These are phyloP conservation scores for Puccinellia tenuiflora DNA, from an alignment of 176 grass and related monocot species.

Conservation along the genomic window DNA sequence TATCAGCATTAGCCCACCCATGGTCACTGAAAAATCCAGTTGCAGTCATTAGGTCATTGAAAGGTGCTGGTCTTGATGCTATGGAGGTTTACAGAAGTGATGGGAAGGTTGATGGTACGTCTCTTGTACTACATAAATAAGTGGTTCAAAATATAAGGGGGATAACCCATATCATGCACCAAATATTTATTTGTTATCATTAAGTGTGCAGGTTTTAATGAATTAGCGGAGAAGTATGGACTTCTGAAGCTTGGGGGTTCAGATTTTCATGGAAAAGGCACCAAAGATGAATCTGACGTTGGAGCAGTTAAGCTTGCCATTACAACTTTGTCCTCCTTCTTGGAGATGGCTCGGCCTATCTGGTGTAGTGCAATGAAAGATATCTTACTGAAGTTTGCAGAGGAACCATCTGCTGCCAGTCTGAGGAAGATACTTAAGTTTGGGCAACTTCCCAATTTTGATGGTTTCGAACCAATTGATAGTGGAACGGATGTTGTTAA, in stretches of 20 bases:
- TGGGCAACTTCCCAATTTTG: conserved; percentile 28
- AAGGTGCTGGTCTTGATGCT: conserved; percentile 74
- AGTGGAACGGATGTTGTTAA: conserved; percentile 50
- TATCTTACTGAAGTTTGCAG: conserved; percentile 56
- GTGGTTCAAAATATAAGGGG: conserved; percentile 10
- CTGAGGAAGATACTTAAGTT: conserved; percentile 68
- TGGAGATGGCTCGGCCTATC: conserved; percentile 67
- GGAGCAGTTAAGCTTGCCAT: conserved; percentile 66
- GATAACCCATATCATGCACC: background rate
- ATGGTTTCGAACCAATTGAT: conserved; percentile 10
- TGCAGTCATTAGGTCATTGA: conserved; percentile 61
- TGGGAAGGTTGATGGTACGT: conserved; percentile 71
- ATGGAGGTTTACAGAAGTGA: conserved; percentile 96
- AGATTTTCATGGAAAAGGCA: conserved; percentile 89
- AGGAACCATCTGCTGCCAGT: conserved; percentile 58
- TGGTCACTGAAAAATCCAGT: conserved; percentile 82
- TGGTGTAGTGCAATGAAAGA: conserved; percentile 83
- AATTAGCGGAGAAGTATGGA: conserved; percentile 69
- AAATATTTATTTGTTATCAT: conserved; percentile 6
- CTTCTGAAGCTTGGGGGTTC: conserved; percentile 92
- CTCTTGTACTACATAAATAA: conserved; percentile 8
- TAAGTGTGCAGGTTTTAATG: conserved; percentile 54
- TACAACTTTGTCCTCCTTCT: conserved; percentile 56
- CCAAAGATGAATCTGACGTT: conserved; percentile 76
- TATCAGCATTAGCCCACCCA: conserved; percentile 89